A percentile compares a stretch with the other conserved stretches of the same genome.
Evolutionary conservation across 331 rosid genomes (phyloP).

Genomic region (Acacia pycnantha): DNA sequence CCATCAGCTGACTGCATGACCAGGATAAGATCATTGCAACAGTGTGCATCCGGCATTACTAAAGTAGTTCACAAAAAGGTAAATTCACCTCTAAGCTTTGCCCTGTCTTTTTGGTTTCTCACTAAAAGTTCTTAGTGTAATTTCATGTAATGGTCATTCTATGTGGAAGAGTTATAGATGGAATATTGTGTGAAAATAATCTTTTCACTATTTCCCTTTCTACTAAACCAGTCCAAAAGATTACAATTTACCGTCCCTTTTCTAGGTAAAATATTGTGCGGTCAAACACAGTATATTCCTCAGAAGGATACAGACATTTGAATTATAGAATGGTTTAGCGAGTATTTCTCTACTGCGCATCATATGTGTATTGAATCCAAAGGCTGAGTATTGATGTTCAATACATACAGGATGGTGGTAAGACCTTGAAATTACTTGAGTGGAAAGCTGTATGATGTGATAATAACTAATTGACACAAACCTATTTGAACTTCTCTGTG

Average conservation of each 20-base stretch:
- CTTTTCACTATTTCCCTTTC: not conserved
- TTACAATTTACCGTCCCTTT: not conserved
- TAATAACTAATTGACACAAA: not conserved
- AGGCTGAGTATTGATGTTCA: not conserved
- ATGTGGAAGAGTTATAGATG: not conserved
- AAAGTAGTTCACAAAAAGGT: constrained; percentile 88
- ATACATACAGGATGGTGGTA: not conserved
- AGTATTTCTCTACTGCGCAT: not conserved
- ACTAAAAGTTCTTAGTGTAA: not conserved
- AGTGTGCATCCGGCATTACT: constrained; percentile 72
- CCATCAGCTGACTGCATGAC: constrained; percentile 81
- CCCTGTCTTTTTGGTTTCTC: not conserved
- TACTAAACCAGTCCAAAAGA: constrained; percentile 10
- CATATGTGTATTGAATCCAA: not conserved
- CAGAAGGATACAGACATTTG: not conserved
- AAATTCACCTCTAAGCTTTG: constrained; percentile 16
- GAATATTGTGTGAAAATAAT: not conserved
- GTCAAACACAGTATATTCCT: not conserved
- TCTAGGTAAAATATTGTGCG: not conserved
- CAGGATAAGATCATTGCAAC: constrained; percentile 78
- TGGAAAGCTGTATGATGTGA: constrained; percentile 17
- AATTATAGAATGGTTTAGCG: no score
- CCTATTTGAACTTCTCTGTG: not conserved
- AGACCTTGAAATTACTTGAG: not conserved
- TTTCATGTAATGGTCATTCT: not conserved